Conservation (phyloP, 345 rosid genomes). For the Hibiscus syriacus region DNA sequence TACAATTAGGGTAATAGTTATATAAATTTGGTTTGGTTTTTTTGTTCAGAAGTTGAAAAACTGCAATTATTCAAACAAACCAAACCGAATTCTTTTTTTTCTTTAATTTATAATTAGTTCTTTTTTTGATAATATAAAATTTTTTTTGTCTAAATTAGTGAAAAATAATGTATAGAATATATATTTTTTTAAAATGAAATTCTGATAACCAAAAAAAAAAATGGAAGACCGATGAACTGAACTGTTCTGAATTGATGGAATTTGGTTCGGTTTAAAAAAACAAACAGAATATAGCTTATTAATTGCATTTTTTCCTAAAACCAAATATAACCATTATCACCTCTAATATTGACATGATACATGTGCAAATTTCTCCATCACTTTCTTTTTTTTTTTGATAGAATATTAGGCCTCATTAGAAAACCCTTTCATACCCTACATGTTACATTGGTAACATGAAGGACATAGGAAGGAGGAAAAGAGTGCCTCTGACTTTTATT, state of each 20-base stretch:
- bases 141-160: neutral
- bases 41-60: neutral
- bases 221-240: neutral
- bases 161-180: neutral
- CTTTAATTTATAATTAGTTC: neutral
- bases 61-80: neutral
- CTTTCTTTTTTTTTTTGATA: too few species aligned
- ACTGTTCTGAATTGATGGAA: neutral
- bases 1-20: neutral
- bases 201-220: too few species aligned
- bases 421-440: too few species aligned
- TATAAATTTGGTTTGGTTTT: neutral
- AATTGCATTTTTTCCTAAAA: neutral
- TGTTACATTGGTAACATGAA: too few species aligned
- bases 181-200: too few species aligned
- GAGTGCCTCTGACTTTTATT: too few species aligned
- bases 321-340: neutral
- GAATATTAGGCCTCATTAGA: too few species aligned
- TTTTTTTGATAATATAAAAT: neutral
- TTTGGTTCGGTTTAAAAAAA: too few species aligned
- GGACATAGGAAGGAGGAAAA: too few species aligned
- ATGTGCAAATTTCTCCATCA: neutral
- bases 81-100: neutral
- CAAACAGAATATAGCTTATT: neutral
- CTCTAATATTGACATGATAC: neutral